Base-by-base conservation (phyloP, 1,284 basidiomycete genomes). In the Moesziomyces globuligerus region DNA sequence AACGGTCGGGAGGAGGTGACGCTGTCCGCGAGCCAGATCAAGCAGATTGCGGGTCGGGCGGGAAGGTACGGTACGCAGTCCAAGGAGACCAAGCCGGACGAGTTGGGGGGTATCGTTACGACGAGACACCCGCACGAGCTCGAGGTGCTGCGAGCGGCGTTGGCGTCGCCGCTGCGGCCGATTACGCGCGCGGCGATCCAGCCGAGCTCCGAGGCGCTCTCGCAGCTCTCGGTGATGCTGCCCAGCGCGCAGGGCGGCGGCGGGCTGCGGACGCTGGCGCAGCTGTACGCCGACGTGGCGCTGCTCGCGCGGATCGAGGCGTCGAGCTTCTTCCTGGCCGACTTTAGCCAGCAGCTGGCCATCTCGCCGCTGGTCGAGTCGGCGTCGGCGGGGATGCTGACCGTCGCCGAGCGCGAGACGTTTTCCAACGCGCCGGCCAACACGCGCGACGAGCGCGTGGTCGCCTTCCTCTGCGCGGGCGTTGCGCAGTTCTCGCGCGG, bases 1-100 rank as follows among this genome's bases (percentile, higher is more conserved):
- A 87, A 92, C 71, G 91, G 91, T 11, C 83, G 80, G 25, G 74
- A 83, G 7, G 84, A 87, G 15, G 83, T 85, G 0, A 83, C 85
- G 0, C 85, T 98, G 3, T 88, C 90, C 0, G 83, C 88, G 3
- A 92, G 93, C 0, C 90, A 93, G 79, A 89, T 93, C 83, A 98
- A 98, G 83, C 95, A 98, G 83, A 98, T 98, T 48, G 94, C 92
- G 0, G 95, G 95, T 5, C 88, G 96, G 42, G 96, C 96, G 0
- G 95, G 95, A 4, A 90, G 96, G 1, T 99, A 89, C 82, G 93
- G 93, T 1, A 84, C 91, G 53, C 88, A 90, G 56, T 85, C 45
- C 21, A 58, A 58, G n/a, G n/a, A 21, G 4, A 51, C 64, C 24
- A 37, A 51, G 21, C 42, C 56, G 6, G 44, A 48, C 2, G 62